Conservation (phyloP, 2,329 filamentous ascomycete genomes). For the Talaromyces rugulosus region DNA sequence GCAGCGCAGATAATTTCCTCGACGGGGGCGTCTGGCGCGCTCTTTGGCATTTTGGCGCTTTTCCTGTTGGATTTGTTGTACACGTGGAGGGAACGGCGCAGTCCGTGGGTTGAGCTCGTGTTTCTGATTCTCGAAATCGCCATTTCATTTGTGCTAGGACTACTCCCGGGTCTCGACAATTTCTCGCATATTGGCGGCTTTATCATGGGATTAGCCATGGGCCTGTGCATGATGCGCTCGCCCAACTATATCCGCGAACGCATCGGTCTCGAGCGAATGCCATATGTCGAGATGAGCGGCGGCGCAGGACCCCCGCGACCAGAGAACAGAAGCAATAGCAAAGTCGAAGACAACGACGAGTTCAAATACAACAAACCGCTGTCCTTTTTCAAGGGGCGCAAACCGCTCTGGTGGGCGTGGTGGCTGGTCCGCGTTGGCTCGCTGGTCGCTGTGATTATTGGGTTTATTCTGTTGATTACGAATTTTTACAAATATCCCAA, state of each 20-base stretch:
- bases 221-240: conserved; percentile 82
- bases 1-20: conserved; percentile 76
- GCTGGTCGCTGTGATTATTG: conserved; percentile 73
- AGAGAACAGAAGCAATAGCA: conserved; percentile 10
- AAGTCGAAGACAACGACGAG: conserved; percentile 32
- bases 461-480: conserved; percentile 79
- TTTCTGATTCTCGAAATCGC: conserved; percentile 81
- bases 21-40: conserved; percentile 80
- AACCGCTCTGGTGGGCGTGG: conserved; percentile 96
- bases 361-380: conserved; percentile 48
- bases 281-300: conserved; percentile 65
- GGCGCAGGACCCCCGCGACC: conserved; percentile 33
- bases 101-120: conserved; percentile 76
- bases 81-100: conserved; percentile 76
- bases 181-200: conserved; percentile 97
- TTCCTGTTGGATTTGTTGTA: conserved; percentile 87
- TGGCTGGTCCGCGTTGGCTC: conserved; percentile 80
- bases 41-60: conserved; percentile 90
- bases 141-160: conserved; percentile 86
- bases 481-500: conserved; percentile 79
- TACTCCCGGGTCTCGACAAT: conserved; percentile 91
- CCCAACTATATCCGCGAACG: conserved; percentile 73
- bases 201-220: conserved; percentile 82
- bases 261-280: conserved; percentile 64
- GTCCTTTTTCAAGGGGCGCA: conserved; percentile 86